Evolutionary conservation across 2,329 filamentous ascomycete genomes (phyloP).

Genomic region (Trichoderma sp.): DNA sequence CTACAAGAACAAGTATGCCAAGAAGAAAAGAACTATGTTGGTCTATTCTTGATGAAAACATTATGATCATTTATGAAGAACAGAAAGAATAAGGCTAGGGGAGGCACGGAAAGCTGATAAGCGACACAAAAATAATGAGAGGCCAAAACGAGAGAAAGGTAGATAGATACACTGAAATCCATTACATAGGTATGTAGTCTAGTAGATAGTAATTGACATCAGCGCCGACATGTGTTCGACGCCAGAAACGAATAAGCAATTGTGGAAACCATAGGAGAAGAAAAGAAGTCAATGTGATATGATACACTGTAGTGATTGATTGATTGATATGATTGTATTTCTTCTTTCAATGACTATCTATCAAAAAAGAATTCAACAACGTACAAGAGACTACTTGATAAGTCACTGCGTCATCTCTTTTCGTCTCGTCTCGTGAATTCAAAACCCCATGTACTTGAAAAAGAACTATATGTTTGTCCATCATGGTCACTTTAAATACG

Average conservation of each 20-base stretch:
- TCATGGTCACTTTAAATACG: constrained; percentile 7
- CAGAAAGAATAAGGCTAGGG: not conserved
- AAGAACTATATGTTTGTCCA: not conserved
- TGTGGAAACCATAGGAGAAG: not conserved
- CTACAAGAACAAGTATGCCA: not conserved
- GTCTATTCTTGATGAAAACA: not conserved
- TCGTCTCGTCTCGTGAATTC: not conserved
- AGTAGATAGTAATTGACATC: constrained; percentile 2
- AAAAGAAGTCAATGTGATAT: not conserved
- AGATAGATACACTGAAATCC: not conserved
- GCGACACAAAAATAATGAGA: constrained; percentile 1
- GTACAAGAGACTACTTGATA: not conserved
- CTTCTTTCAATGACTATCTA: not conserved
- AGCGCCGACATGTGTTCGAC: not conserved
- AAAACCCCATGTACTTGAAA: not conserved
- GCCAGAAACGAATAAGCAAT: not conserved
- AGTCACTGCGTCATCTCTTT: not conserved
- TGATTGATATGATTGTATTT: not conserved
- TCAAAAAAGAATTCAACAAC: not conserved
- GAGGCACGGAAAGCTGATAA: not conserved
- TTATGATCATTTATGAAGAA: not conserved
- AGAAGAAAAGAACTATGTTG: not conserved
- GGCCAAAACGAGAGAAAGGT: not conserved
- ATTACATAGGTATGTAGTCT: not conserved
- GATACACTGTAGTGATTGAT: not conserved